Evolutionary conservation across 371 early-diverging fungal genomes (phyloP), one percentile per base, ranked within the genome.

Genomic region (Parasitella parasitica): DNA sequence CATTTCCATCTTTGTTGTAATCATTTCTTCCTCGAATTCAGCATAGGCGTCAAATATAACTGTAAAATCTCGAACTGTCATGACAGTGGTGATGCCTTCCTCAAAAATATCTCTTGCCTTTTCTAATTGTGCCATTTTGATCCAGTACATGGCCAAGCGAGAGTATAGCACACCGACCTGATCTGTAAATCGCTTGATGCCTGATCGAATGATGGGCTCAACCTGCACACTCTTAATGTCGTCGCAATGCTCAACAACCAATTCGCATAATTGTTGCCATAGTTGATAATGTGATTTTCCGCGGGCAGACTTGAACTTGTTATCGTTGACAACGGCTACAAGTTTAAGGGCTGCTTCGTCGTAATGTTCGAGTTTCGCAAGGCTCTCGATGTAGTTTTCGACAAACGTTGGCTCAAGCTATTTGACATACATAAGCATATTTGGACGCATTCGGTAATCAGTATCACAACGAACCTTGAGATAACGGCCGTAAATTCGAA

Each of bases 1-100:
- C 41, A 83, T 81, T 63, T 94, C 91, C 91, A 96, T 91, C 51
- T 84, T 86, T 6, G 85, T 82, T 1, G 89, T 77, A 32, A 96
- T 85, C 57, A 91, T 81, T 5, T 85, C 81, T 72, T 97, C 96
- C 61, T 94, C 95, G 62, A 95, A 91, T 57, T 94, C 91, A 7
- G 94, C 92, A 65, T 95, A 98, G 2, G 96, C 91, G 62, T 99
- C 97, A 77, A 97, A 99, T 43, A 99, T 90, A 63, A 91, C 88
- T 0, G 96, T 89, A 58, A 99, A 99, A 72, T 97, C 98, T 20
- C 93, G 86, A n/a, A 97, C 93, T 0, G 94, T 95, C 70, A 75
- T 80, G 13, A 97, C 97, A 0, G 81, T 81, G 1, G 78, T 80
- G 41, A 97, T 78, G 0, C 92, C 98, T 69, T 97, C 96, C 77